Conservation (phyloP, 805 yeast genomes). For the Teunomyces tritomae region DNA sequence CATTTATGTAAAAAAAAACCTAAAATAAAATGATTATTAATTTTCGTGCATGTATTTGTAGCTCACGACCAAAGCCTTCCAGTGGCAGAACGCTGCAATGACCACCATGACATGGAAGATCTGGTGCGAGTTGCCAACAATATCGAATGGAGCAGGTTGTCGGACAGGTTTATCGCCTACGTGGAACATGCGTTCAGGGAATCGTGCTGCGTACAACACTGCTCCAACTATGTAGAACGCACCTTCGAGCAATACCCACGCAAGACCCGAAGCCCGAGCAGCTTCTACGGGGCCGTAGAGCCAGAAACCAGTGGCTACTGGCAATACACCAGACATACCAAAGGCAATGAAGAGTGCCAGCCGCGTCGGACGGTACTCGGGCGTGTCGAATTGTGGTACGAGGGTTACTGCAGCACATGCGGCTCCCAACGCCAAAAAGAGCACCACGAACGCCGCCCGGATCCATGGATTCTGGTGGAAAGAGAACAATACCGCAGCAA, state of each 20-base stretch:
- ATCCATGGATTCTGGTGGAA: slow-evolving; percentile 43
- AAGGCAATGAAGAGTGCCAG: slow-evolving; percentile 77
- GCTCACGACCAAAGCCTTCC: slow-evolving; percentile 56
- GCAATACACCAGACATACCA: slow-evolving; percentile 75
- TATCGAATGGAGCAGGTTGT: slow-evolving; percentile 46
- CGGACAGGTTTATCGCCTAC: slow-evolving; percentile 17
- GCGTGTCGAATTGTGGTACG: slow-evolving; percentile 62
- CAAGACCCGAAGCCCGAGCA: slow-evolving; percentile 49
- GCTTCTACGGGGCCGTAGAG: slow-evolving; percentile 51
- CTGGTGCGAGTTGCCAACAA: slow-evolving; percentile 82
- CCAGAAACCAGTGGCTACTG: slow-evolving; percentile 54
- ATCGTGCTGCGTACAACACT: slow-evolving; percentile 66
- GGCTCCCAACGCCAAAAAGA: slow-evolving; percentile 56
- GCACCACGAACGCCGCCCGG: slow-evolving; percentile 35
- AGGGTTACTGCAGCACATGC: slow-evolving; percentile 64
- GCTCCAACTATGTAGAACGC: slow-evolving; percentile 78
- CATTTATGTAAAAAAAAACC: not conserved
- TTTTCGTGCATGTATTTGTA: slow-evolving; percentile 48
- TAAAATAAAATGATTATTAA: not conserved
- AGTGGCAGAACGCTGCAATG: slow-evolving; percentile 72
- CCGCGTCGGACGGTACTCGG: slow-evolving; percentile 71
- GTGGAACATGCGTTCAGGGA: slow-evolving; percentile 65
- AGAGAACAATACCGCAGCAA: slow-evolving; percentile 39
- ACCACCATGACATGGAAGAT: slow-evolving; percentile 78
- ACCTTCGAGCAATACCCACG: slow-evolving; percentile 70